Evolutionary conservation across 1,284 basidiomycete genomes (phyloP), one percentile per base, ranked within the genome.

Genomic region (Microbotryomycetes sp.): DNA sequence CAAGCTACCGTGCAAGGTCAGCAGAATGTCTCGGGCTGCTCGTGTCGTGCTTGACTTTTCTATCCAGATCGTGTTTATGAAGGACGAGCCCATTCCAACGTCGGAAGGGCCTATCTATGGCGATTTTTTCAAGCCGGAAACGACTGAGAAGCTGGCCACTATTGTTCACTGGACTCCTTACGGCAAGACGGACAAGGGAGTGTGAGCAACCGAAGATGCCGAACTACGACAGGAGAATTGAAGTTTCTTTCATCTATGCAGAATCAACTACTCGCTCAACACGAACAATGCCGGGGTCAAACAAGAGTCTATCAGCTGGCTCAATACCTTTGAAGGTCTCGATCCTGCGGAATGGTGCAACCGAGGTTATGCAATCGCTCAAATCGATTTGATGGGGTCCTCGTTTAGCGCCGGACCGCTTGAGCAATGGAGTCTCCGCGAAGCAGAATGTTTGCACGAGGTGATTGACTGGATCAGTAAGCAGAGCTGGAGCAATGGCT

Each of bases 291-390:
- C 26, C 54, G 64, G 57, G 45, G 63, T 59, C 27, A 55, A 48
- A 26, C 64, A 41, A 56, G 58, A 35, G 59, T 64, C 16, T 52
- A 29, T 65, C 28, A 60, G 62, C 45, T 69, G 71, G 5, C 57
- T 64, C 21, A 56, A 71, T 45, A 67, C 68, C 26, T 71, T 65
- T 41, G 68, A 72, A 45, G 62, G 67, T 41, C 35, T 68, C 50
- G 76, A 88, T 61, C 70, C 71, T 28, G 71, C 71, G 21, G 64
- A 65, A 27, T 70, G 62, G 62, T 52, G 56, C 16, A 35, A 60
- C 6, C 46, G 63, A 11, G 70, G 70, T 2, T 72, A 71, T 30
- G 70, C 69, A 1, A 52, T 71, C 13, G 54, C 70, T 53, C 70
- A 69, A 41, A 63, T 69, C 21, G 69, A 70, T 51, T 23, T 52